A percentile compares a stretch with the other conserved stretches of the same genome.
These are phyloP conservation scores for Alternaria atra DNA, from an alignment of 2,329 filamentous ascomycete species.

Conservation along the genomic window DNA sequence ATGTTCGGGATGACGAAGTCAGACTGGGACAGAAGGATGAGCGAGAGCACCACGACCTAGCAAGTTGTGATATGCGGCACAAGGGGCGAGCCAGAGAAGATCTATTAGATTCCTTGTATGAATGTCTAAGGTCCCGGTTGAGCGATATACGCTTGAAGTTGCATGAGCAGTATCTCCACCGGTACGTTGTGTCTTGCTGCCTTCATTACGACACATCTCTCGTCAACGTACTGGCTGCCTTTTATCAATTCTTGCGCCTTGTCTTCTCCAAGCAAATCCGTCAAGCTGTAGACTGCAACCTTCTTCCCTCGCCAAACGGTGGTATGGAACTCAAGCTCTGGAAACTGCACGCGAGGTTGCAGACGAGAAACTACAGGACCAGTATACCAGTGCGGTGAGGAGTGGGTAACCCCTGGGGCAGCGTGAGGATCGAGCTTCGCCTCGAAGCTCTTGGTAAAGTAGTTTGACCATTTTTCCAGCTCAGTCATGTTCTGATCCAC, in stretches of 20 bases:
- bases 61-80: neutral
- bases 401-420: constrained; percentile 31
- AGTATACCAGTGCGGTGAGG: constrained; percentile 37
- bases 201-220: constrained; percentile 41
- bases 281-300: constrained; percentile 47
- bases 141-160: constrained; percentile 43
- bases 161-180: constrained; percentile 44
- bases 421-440: constrained; percentile 39
- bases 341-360: constrained; percentile 37
- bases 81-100: neutral
- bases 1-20: constrained; percentile 48
- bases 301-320: constrained; percentile 40
- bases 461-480: constrained; percentile 34
- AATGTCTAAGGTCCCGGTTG: constrained; percentile 26
- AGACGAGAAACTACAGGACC: constrained; percentile 39
- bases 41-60: neutral
- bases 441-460: constrained; percentile 25
- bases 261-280: constrained; percentile 46
- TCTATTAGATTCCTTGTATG: neutral
- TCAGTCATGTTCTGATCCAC: constrained; percentile 24
- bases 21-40: constrained; percentile 36
- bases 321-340: constrained; percentile 43
- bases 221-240: constrained; percentile 32
- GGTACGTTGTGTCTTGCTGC: constrained; percentile 40
- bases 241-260: constrained; percentile 32